Percentiles rank a stretch among this genome's conserved stretches.
Evolutionary conservation across 2,329 filamentous ascomycete genomes (phyloP).

Genomic region (Aureobasidium vineae): DNA sequence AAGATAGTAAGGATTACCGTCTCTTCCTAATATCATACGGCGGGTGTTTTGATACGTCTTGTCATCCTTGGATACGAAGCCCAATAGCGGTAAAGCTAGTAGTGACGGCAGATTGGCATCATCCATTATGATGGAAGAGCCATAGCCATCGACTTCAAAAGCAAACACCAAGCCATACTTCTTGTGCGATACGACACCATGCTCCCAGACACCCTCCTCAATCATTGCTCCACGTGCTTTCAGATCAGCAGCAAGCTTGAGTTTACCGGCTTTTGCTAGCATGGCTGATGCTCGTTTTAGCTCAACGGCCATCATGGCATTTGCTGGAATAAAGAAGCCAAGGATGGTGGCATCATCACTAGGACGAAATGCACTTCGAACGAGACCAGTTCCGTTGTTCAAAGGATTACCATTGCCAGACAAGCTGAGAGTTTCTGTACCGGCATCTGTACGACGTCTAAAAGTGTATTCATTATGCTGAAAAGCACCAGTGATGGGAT

Average conservation of each 20-base stretch:
- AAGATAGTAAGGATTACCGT: conserved; percentile 86
- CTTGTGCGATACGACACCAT: conserved; percentile 75
- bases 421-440: conserved; percentile 87
- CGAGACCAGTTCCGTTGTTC: conserved; percentile 75
- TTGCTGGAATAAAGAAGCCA: conserved; percentile 91
- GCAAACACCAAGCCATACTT: conserved; percentile 78
- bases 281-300: conserved; percentile 70
- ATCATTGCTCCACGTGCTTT: conserved; percentile 63
- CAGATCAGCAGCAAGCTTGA: conserved; percentile 50
- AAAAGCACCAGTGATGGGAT: conserved; percentile 63
- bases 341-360: conserved; percentile 94
- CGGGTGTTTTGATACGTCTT: conserved; percentile 83
- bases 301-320: conserved; percentile 94
- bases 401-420: conserved; percentile 87
- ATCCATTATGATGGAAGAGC: conserved; percentile 80
- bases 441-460: conserved; percentile 71
- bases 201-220: conserved; percentile 73
- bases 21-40: conserved; percentile 71
- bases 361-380: conserved; percentile 89
- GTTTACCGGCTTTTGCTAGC: conserved; percentile 61
- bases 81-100: conserved; percentile 73
- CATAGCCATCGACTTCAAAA: conserved; percentile 85
- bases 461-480: conserved; percentile 81
- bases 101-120: conserved; percentile 85
- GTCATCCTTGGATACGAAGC: conserved; percentile 66